phyloP scores from a whole-genome alignment of 352 stramenopile species.

The Pythium phragmitis region DNA sequence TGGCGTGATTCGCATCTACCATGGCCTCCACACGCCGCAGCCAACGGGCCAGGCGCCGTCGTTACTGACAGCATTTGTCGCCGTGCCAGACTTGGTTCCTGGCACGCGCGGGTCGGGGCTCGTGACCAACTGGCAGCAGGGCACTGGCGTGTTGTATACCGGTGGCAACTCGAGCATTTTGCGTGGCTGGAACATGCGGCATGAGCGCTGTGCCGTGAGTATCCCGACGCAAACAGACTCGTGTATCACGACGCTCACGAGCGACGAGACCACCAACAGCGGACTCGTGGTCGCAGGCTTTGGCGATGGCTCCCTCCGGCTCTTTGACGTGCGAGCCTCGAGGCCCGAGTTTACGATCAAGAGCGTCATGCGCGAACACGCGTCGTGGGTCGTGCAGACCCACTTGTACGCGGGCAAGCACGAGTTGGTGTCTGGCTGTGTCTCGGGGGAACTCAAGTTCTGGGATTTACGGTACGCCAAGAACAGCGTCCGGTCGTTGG shows the following conservation, averaged over 20 bases:
- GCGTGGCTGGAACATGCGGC: slow-evolving; percentile 93
- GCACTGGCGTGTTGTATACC: slow-evolving; percentile 86
- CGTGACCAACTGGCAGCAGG: slow-evolving; percentile 96
- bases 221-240: slow-evolving; percentile 89
- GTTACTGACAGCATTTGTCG: slow-evolving; percentile 92
- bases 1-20: slow-evolving; percentile 95
- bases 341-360: slow-evolving; percentile 67
- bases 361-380: slow-evolving; percentile 89
- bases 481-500: slow-evolving; percentile 82
- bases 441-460: slow-evolving; percentile 95
- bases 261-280: slow-evolving; percentile 58
- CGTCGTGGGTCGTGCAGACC: slow-evolving; percentile 95
- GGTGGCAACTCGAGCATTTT: slow-evolving; percentile 92
- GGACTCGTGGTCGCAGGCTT: slow-evolving; percentile 90
- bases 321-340: slow-evolving; percentile 93
- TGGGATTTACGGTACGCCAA: slow-evolving; percentile 94
- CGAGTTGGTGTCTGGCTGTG: slow-evolving; percentile 93
- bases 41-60: slow-evolving; percentile 46
- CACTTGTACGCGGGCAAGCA: slow-evolving; percentile 74
- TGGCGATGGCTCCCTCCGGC: slow-evolving; percentile 91
- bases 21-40: slow-evolving; percentile 73
- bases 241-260: slow-evolving; percentile 90
- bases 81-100: slow-evolving; percentile 90
- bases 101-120: slow-evolving; percentile 92
- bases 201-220: slow-evolving; percentile 84